Conservation (phyloP, 768 basidiomycete genomes). For the Xanthoconium purpureum region DNA sequence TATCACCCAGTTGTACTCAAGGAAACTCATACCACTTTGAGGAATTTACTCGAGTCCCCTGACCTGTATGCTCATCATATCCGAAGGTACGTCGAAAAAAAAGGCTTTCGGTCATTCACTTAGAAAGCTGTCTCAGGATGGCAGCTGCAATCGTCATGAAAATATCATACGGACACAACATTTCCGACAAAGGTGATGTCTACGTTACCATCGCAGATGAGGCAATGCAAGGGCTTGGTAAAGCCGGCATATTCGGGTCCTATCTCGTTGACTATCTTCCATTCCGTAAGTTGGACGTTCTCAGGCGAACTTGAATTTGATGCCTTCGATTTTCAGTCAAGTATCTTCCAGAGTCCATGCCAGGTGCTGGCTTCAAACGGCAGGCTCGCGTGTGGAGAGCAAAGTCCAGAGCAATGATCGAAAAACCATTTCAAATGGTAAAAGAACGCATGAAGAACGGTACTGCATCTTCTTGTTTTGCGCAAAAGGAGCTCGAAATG, state of each 20-base stretch:
- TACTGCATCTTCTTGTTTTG: constrained; percentile 40
- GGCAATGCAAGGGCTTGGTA: constrained; percentile 35
- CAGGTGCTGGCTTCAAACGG: constrained; percentile 47
- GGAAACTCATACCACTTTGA: constrained; percentile 38
- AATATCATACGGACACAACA: constrained; percentile 40
- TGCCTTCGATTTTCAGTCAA: constrained; percentile 31
- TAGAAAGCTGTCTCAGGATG: constrained; percentile 19
- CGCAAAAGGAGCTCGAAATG: constrained; percentile 38
- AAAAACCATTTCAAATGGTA: constrained; percentile 40
- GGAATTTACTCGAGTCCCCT: constrained; percentile 37
- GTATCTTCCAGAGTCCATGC: constrained; percentile 49
- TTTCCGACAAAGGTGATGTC: constrained; percentile 37
- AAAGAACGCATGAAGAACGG: constrained; percentile 43
- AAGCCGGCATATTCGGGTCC: constrained; percentile 42
- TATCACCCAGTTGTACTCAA: constrained; percentile 31
- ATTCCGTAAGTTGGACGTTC: constrained; percentile 21
- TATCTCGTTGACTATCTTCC: constrained; percentile 41
- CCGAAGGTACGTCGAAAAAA: constrained; percentile 27
- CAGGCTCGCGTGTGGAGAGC: constrained; percentile 43
- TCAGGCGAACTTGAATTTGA: not conserved
- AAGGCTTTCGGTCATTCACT: not conserved
- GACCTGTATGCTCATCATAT: constrained; percentile 36
- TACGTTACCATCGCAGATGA: constrained; percentile 41
- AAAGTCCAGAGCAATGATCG: constrained; percentile 30
- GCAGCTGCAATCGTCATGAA: constrained; percentile 40